These are phyloP conservation scores for Geosmithia morbida DNA, from an alignment of 2,329 filamentous ascomycete species.

Conservation along the genomic window DNA sequence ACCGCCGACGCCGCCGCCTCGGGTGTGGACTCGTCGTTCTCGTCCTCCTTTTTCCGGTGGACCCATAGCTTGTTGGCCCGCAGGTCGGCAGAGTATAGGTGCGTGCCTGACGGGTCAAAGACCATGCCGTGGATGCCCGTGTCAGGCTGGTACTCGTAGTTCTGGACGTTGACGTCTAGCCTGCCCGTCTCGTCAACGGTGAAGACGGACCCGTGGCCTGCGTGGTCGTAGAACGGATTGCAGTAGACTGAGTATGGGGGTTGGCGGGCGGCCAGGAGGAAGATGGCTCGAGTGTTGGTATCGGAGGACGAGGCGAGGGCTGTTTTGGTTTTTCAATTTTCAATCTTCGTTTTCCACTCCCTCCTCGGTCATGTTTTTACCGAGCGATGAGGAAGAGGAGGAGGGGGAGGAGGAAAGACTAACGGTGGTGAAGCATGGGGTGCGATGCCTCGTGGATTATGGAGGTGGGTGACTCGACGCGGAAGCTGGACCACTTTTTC, in stretches of 20 bases:
- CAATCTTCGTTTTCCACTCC: no score
- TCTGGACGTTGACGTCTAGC: constrained; percentile 52
- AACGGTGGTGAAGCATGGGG: constrained; percentile 61
- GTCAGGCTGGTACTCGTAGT: constrained; percentile 55
- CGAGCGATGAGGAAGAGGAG: no score
- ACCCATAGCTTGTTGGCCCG: constrained; percentile 73
- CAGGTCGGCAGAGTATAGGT: constrained; percentile 69
- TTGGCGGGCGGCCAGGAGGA: constrained; percentile 65
- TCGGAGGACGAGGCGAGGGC: constrained; percentile 50
- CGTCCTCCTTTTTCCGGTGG: constrained; percentile 64
- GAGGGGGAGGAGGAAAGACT: no score
- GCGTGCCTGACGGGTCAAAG: constrained; percentile 58
- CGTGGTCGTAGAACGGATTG: constrained; percentile 81
- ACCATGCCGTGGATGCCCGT: constrained; percentile 74
- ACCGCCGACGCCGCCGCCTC: no score
- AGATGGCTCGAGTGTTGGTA: constrained; percentile 80
- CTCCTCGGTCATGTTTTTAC: no score
- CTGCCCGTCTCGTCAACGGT: constrained; percentile 39
- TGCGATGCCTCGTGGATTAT: constrained; percentile 65
- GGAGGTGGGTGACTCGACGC: constrained; percentile 59
- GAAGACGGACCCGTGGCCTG: constrained; percentile 70
- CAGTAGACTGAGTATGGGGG: constrained; percentile 74
- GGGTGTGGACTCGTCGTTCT: no score
- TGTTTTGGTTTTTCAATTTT: no score
- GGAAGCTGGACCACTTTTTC: constrained; percentile 85